Percentiles rank a stretch among this genome's conserved stretches.
These are phyloP conservation scores for Exophiala alcalophila DNA, from an alignment of 2,329 filamentous ascomycete genomes.

Conservation along the genomic window DNA sequence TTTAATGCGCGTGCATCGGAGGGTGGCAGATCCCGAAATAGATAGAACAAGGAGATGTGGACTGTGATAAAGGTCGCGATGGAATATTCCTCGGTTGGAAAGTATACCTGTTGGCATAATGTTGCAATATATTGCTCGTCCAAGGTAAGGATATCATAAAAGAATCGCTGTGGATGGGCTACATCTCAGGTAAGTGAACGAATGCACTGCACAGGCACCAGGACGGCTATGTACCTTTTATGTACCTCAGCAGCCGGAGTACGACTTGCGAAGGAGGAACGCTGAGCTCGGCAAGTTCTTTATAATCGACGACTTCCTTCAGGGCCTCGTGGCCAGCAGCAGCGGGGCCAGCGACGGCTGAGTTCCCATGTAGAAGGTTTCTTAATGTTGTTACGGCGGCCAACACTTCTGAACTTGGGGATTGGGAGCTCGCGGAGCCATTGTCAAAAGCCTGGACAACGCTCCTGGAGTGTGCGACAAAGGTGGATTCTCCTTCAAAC, in stretches of 20 bases:
- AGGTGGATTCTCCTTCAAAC: constrained; percentile 52
- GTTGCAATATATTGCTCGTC: constrained; percentile 36
- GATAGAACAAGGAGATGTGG: constrained; percentile 39
- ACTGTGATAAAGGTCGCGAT: constrained; percentile 41
- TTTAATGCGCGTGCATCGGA: constrained; percentile 26
- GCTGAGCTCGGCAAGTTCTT: constrained; percentile 10
- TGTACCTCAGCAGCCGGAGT: constrained; percentile 15
- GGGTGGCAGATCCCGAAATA: constrained; percentile 33
- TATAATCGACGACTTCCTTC: constrained; percentile 13
- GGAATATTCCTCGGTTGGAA: constrained; percentile 43
- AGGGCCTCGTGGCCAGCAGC: constrained; percentile 1
- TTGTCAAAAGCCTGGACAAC: constrained; percentile 28
- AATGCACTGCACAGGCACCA: neutral
- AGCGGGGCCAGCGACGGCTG: neutral
- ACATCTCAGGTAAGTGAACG: neutral
- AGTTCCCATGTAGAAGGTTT: constrained; percentile 11
- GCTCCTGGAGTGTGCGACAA: constrained; percentile 49
- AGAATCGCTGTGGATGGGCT: constrained; percentile 22
- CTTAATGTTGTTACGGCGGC: constrained; percentile 16
- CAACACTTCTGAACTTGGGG: constrained; percentile 9
- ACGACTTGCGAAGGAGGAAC: constrained; percentile 17
- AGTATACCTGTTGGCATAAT: constrained; percentile 44
- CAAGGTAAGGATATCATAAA: constrained; percentile 30
- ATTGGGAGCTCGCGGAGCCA: constrained; percentile 4
- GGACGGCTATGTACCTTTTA: constrained; percentile 10